Evolutionary conservation across 495 filamentous ascomycete genomes (phyloP).

Genomic region (Peziza echinospora): DNA sequence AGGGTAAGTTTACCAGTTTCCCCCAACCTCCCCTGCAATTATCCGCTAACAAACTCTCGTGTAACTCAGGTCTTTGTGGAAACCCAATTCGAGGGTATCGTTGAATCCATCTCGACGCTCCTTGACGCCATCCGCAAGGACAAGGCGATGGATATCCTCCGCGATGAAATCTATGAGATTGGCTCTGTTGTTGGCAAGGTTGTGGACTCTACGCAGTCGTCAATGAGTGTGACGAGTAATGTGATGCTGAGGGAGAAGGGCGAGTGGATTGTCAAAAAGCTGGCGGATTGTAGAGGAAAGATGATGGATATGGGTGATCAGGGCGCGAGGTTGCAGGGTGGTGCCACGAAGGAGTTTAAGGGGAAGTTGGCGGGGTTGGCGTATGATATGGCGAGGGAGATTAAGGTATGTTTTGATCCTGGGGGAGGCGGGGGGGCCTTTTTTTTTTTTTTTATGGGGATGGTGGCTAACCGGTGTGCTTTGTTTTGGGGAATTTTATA

Average conservation of each 20-base stretch:
- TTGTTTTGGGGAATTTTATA: too few relatives aligned
- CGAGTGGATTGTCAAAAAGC: conserved; percentile 38
- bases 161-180: conserved; percentile 49
- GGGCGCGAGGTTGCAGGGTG: conserved; percentile 26
- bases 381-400: conserved; percentile 68
- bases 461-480: too few relatives aligned
- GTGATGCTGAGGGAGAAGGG: conserved; percentile 30
- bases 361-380: conserved; percentile 56
- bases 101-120: conserved; percentile 62
- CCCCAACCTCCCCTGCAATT: too few relatives aligned
- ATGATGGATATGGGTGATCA: conserved; percentile 45
- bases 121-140: conserved; percentile 58
- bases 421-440: too few relatives aligned
- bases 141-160: conserved; percentile 41
- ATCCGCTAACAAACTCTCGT: too few relatives aligned
- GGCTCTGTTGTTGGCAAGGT: conserved; percentile 47
- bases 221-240: conserved; percentile 28
- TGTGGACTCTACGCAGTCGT: conserved; percentile 39
- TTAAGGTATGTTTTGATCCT: conserved; percentile 33
- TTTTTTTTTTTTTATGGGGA: too few relatives aligned
- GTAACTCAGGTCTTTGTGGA: conserved; percentile 70
- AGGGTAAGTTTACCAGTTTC: conserved; percentile 41
- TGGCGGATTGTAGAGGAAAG: conserved; percentile 41
- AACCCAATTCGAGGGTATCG: conserved; percentile 58
- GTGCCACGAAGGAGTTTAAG: conserved; percentile 34